These are phyloP conservation scores for Penicillium silybi DNA, from an alignment of 495 filamentous ascomycete genomes.

Conservation along the genomic window DNA sequence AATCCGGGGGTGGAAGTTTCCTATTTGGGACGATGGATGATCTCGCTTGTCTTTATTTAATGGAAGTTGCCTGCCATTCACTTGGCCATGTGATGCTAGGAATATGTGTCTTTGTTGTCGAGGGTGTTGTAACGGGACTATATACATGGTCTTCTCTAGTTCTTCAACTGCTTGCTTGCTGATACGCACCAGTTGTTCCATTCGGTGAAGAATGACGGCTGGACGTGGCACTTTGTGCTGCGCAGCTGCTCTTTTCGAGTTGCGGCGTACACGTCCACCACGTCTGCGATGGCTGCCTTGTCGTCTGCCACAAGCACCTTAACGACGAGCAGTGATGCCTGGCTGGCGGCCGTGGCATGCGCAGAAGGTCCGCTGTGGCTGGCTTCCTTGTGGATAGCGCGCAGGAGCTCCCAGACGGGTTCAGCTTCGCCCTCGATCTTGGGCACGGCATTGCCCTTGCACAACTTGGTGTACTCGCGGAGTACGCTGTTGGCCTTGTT, in stretches of 20 bases:
- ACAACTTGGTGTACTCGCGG: slow-evolving; percentile 62
- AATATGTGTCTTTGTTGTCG: too few species aligned
- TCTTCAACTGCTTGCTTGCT: slow-evolving; percentile 45
- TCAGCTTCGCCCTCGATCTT: slow-evolving; percentile 37
- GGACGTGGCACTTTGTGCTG: slow-evolving; percentile 54
- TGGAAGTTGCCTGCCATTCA: too few species aligned
- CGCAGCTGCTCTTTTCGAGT: slow-evolving; percentile 52
- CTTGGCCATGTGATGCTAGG: too few species aligned
- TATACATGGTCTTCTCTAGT: slow-evolving; percentile 1
- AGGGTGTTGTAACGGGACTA: not conserved
- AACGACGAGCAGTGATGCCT: slow-evolving; percentile 59
- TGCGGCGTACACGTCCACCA: slow-evolving; percentile 55
- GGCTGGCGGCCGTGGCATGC: slow-evolving; percentile 56
- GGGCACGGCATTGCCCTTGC: slow-evolving; percentile 54
- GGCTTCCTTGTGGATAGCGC: slow-evolving; percentile 68
- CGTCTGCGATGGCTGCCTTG: slow-evolving; percentile 40
- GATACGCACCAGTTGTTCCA: slow-evolving; percentile 64
- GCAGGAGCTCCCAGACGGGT: slow-evolving; percentile 55
- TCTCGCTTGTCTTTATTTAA: too few species aligned
- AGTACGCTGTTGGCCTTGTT: slow-evolving; percentile 69
- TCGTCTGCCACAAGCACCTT: slow-evolving; percentile 55
- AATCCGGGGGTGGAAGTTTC: too few species aligned
- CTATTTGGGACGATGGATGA: too few species aligned
- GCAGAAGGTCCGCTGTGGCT: slow-evolving; percentile 55
- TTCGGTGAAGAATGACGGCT: slow-evolving; percentile 61